Percentiles rank a stretch among this genome's conserved stretches.
Evolutionary conservation across 495 filamentous ascomycete genomes (phyloP).

Genomic region (Daldinia loculata): DNA sequence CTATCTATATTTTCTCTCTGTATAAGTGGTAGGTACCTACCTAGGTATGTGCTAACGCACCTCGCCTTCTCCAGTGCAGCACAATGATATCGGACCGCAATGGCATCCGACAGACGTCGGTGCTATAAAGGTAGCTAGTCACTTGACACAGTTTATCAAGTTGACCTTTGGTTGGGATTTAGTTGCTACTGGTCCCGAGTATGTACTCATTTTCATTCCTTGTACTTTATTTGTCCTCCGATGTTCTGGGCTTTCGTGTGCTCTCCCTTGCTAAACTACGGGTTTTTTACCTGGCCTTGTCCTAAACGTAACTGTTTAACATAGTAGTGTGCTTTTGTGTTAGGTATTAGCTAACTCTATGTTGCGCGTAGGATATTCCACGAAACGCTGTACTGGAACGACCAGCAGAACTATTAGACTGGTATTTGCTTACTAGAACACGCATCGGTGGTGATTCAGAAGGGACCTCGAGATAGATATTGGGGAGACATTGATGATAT

Average conservation of each 20-base stretch:
- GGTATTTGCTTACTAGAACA: not conserved
- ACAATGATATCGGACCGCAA: conserved; percentile 72
- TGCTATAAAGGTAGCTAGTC: conserved; percentile 72
- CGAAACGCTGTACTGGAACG: not conserved
- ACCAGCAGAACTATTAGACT: not conserved
- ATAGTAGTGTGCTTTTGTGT: not conserved
- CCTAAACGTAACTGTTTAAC: not conserved
- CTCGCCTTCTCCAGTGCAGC: conserved; percentile 55
- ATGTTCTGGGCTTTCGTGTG: not conserved
- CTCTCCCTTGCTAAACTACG: not conserved
- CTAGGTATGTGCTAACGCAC: not conserved
- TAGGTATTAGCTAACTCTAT: not conserved
- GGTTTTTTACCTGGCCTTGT: not conserved
- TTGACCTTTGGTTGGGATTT: conserved; percentile 67
- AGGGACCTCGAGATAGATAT: not conserved
- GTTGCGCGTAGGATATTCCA: not conserved
- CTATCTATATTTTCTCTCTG: not conserved
- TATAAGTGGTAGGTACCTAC: not conserved
- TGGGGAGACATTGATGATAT: not conserved
- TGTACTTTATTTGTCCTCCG: not conserved
- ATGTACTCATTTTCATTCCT: conserved; percentile 21
- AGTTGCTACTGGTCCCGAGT: conserved; percentile 67
- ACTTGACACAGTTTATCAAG: conserved; percentile 66
- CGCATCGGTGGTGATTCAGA: not conserved
- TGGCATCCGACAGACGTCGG: conserved; percentile 74